Conservation (phyloP, 2,329 filamentous ascomycete genomes). For the Uncinocarpus reesii region DNA sequence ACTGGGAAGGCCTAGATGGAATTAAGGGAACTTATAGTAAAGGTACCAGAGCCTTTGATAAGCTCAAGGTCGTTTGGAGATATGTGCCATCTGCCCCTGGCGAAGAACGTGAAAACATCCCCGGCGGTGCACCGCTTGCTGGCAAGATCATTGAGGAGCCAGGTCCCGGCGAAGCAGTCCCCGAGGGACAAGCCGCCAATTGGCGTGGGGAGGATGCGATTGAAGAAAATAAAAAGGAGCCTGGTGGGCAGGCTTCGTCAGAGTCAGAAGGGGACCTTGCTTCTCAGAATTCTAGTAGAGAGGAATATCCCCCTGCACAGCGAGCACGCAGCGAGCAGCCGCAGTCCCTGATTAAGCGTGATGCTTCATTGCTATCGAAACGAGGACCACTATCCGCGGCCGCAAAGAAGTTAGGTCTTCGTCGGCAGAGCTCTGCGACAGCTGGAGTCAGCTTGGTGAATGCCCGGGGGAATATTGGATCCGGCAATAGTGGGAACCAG, state of each 20-base stretch:
- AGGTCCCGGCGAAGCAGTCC: constrained; percentile 54
- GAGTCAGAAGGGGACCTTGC: constrained; percentile 3
- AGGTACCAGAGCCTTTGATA: constrained; percentile 71
- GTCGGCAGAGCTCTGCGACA: not conserved
- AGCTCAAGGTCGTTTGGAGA: constrained; percentile 76
- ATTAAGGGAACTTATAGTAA: constrained; percentile 83
- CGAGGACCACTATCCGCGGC: not conserved
- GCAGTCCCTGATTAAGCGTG: not conserved
- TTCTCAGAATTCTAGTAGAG: not conserved
- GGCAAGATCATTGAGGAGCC: constrained; percentile 53
- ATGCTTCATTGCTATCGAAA: not conserved
- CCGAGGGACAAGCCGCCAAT: constrained; percentile 59
- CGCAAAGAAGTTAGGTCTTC: not conserved
- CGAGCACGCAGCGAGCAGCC: not conserved
- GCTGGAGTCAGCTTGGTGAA: constrained; percentile 6
- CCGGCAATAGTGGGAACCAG: not conserved
- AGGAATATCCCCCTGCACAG: not conserved
- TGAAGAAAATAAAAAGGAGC: constrained; percentile 17
- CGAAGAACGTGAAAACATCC: constrained; percentile 18
- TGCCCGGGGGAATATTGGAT: not conserved
- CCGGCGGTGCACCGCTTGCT: constrained; percentile 16
- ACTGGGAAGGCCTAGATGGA: constrained; percentile 78
- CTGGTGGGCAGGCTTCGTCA: constrained; percentile 4
- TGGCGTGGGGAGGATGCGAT: constrained; percentile 55
- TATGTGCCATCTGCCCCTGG: constrained; percentile 26